Evolutionary conservation across 2,329 filamentous ascomycete genomes (phyloP).

Genomic region (Xylariaceae sp.): DNA sequence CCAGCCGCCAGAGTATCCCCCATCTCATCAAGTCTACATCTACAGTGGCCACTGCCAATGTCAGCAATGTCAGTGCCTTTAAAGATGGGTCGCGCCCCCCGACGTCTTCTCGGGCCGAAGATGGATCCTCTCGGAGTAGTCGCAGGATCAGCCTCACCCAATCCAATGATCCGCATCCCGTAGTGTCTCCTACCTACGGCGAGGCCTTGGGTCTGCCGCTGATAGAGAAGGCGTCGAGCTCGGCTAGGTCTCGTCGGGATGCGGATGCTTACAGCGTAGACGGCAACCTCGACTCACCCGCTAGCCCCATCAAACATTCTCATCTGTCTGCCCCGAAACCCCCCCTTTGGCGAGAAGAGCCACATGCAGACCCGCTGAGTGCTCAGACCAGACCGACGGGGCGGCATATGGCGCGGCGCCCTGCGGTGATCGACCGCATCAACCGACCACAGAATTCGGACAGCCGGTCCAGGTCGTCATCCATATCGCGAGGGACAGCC

Average conservation of each 20-base stretch:
- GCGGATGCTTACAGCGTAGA: slow-evolving; percentile 43
- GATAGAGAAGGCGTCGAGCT: slow-evolving; percentile 26
- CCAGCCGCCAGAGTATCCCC: slow-evolving; percentile 30
- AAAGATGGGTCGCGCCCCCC: slow-evolving; percentile 43
- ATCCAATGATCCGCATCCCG: slow-evolving; percentile 35
- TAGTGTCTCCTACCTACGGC: slow-evolving; percentile 37
- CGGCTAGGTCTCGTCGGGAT: slow-evolving; percentile 29
- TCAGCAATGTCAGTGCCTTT: slow-evolving; percentile 44
- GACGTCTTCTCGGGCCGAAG: slow-evolving; percentile 37
- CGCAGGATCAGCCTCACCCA: slow-evolving; percentile 40
- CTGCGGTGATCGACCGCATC: slow-evolving; percentile 53
- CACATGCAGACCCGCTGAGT: slow-evolving; percentile 31
- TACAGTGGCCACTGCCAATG: slow-evolving; percentile 43
- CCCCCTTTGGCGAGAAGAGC: slow-evolving; percentile 24
- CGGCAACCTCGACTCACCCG: slow-evolving; percentile 39
- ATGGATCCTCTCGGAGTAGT: slow-evolving; percentile 34
- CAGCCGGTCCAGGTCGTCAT: slow-evolving; percentile 52
- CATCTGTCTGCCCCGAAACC: slow-evolving; percentile 16
- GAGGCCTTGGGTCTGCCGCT: slow-evolving; percentile 25
- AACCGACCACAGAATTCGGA: slow-evolving; percentile 41
- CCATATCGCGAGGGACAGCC: slow-evolving; percentile 50
- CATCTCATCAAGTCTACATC: slow-evolving; percentile 36
- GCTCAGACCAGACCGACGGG: slow-evolving; percentile 25
- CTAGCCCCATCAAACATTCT: slow-evolving; percentile 38
- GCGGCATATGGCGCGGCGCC: slow-evolving; percentile 37